phyloP scores from a whole-genome alignment of 345 rosid species.

The Ailanthus altissimus region DNA sequence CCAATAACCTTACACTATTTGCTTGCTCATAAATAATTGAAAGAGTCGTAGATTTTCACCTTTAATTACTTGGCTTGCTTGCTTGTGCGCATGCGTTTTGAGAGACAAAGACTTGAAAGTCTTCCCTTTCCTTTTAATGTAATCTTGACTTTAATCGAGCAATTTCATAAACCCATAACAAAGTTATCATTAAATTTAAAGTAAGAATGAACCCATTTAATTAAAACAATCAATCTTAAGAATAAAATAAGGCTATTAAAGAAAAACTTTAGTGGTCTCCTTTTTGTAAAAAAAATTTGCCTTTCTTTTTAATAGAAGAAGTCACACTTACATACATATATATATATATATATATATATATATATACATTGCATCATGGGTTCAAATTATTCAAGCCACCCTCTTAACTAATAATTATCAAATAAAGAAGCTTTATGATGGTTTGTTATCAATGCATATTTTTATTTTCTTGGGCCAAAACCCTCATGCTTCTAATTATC shows the following conservation, averaged over 20 bases:
- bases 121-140: constrained; percentile 8
- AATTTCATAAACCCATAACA: not conserved
- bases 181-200: constrained; percentile 19
- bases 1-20: not conserved
- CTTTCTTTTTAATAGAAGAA: not conserved
- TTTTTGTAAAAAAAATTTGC: not conserved
- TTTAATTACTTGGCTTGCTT: not conserved
- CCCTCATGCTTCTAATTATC: constrained; percentile 22
- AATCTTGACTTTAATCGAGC: constrained; percentile 24
- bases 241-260: not conserved
- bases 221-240: not conserved
- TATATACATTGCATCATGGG: constrained; percentile 21
- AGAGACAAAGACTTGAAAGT: not conserved
- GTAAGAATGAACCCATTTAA: not conserved
- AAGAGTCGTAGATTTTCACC: not conserved
- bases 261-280: not conserved
- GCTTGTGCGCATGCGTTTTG: not conserved
- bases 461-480: not conserved
- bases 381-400: constrained; percentile 8
- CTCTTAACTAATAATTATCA: constrained; percentile 6
- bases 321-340: too few species aligned
- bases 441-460: constrained; percentile 15
- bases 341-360: too few species aligned
- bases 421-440: constrained; percentile 9
- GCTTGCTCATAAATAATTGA: not conserved